Evolutionary conservation across 2,329 filamentous ascomycete species (phyloP).

Genomic region (Tricladium varicosporioides): DNA sequence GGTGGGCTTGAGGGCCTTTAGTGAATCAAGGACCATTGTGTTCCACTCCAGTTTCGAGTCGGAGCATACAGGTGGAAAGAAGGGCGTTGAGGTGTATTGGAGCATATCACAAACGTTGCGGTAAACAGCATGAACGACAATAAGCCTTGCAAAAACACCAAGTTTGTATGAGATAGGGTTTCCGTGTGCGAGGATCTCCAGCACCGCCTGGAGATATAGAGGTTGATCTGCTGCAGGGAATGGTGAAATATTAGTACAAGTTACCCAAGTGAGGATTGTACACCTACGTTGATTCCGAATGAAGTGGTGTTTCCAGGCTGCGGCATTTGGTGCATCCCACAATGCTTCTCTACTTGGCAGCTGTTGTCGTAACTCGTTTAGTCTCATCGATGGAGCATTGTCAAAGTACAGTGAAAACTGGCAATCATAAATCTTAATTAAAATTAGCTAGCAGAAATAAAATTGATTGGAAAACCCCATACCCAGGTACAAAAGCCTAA

Average conservation of each 20-base stretch:
- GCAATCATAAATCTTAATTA: not conserved
- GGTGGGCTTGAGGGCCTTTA: not conserved
- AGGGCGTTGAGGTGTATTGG: not conserved
- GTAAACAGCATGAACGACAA: not conserved
- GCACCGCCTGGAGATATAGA: not conserved
- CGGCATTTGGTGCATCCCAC: not conserved
- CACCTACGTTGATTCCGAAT: not conserved
- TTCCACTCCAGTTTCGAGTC: not conserved
- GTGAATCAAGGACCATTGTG: not conserved
- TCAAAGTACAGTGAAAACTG: not conserved
- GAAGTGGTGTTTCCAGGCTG: not conserved
- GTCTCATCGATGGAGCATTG: not conserved
- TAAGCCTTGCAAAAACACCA: not conserved
- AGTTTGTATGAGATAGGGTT: not conserved
- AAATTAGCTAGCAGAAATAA: not conserved
- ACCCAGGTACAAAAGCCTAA: not conserved
- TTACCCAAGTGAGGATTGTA: not conserved
- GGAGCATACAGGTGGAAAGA: not conserved
- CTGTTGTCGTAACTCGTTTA: not conserved
- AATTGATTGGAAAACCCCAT: not conserved
- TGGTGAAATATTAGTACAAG: not conserved
- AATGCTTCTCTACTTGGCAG: not conserved
- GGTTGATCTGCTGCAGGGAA: not conserved
- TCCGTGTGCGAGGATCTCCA: not conserved
- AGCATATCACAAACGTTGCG: not conserved